Evolutionary conservation across 2,329 filamentous ascomycete genomes (phyloP), one percentile per base, ranked within the genome.

Genomic region (Nemania sp.): DNA sequence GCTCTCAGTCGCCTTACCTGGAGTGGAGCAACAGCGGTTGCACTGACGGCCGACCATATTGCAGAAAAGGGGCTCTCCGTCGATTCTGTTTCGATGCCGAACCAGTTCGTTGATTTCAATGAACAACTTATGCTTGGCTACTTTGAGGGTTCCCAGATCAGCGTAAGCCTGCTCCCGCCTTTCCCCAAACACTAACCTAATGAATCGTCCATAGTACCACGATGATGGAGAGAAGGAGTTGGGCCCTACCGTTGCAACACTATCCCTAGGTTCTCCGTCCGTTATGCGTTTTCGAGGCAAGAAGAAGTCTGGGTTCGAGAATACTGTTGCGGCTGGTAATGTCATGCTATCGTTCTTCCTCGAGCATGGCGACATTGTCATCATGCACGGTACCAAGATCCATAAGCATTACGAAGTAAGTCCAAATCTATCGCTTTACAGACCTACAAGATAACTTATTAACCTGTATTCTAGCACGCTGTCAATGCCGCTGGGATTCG

Each of bases 211-310:
- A 13, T 71, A 88, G 81, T 90, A 86, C 71, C 89, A 92, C 66
- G 89, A 92, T 65, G 90, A 92, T 70, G 90, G 90, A 4, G 90
- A 92, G 73, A 79, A 78, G 10, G 87, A 88, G 3, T 80, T 92
- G 0, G 89, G 89, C 0, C 87, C 88, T 0, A 88, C 86, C 0
- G 88, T 92, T 6, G 87, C 88, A 0, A 89, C 89, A 0, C 78
- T 89, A 6, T 89, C 87, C 1, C 80, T 91, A 0, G 89, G 89
- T 1, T 85, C 83, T 0, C 83, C 85, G 0, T 86, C 88, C 0
- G 79, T 79, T 0, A 92, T 92, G 89, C 77, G 77, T 2, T 84
- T 90, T 71, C 81, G 86, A 1, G 82, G 86, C 61, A 91, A 91
- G 77, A 71, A 73, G 6, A 79, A 76, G 18, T 68, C 69, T 2